Evolutionary conservation across 805 yeast genomes (phyloP).

Genomic region (Cyberlindnera mrakii): DNA sequence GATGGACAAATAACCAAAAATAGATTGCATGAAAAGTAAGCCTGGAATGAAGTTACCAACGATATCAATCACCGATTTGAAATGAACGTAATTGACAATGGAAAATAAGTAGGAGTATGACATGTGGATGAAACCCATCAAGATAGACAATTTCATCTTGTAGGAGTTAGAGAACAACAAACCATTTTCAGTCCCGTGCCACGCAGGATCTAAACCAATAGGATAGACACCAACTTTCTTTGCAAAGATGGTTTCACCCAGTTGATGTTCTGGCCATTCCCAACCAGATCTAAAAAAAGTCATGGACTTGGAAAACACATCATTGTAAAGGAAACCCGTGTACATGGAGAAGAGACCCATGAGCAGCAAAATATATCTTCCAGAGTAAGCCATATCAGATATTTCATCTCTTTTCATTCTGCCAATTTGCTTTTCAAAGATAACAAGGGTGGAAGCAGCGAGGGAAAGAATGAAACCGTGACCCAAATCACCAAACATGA

Average conservation of each 20-base stretch:
- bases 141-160: constrained; percentile 92
- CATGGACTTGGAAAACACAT: constrained; percentile 87
- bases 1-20: constrained; percentile 86
- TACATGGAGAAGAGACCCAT: constrained; percentile 96
- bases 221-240: constrained; percentile 62
- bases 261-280: constrained; percentile 77
- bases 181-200: constrained; percentile 98
- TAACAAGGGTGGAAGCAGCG: constrained; percentile 65
- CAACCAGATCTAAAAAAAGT: constrained; percentile 83
- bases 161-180: constrained; percentile 89
- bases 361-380: constrained; percentile 81
- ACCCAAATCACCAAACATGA: constrained; percentile 98
- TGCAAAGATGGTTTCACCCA: constrained; percentile 68
- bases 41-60: constrained; percentile 95
- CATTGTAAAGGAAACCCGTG: constrained; percentile 92
- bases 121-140: constrained; percentile 96
- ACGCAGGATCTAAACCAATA: constrained; percentile 85
- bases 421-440: constrained; percentile 67
- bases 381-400: constrained; percentile 92
- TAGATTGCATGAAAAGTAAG: constrained; percentile 89
- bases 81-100: constrained; percentile 68
- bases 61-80: constrained; percentile 70
- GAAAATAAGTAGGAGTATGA: constrained; percentile 82
- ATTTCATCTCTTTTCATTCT: constrained; percentile 81
- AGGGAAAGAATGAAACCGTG: constrained; percentile 83